Evolutionary conservation across 768 basidiomycete species (phyloP).

Genomic region (Pleurotus sapidus): DNA sequence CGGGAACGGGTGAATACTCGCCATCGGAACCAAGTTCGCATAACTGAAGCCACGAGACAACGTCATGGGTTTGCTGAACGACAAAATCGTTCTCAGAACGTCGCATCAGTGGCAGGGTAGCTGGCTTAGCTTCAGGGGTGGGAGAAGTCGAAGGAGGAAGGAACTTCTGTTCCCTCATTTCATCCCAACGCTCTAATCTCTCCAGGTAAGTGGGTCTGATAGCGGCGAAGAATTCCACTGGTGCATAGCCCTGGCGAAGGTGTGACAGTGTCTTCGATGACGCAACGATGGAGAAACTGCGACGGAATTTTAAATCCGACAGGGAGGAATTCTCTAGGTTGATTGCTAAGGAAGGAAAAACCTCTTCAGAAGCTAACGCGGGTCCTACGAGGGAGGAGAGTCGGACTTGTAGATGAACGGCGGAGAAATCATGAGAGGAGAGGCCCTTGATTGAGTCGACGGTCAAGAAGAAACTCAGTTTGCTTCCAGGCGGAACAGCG

Average conservation of each 20-base stretch:
- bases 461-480: constrained; percentile 80
- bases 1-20: constrained; percentile 78
- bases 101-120: constrained; percentile 70
- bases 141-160: constrained; percentile 35
- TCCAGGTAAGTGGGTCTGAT: constrained; percentile 82
- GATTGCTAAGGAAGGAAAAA: constrained; percentile 71
- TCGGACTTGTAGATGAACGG: constrained; percentile 84
- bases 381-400: constrained; percentile 84
- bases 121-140: constrained; percentile 36
- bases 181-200: constrained; percentile 91
- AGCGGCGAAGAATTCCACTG: constrained; percentile 88
- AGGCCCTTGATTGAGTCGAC: constrained; percentile 89
- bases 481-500: constrained; percentile 68
- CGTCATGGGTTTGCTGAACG: constrained; percentile 83
- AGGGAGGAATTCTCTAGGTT: constrained; percentile 71
- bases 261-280: constrained; percentile 71
- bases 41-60: constrained; percentile 85
- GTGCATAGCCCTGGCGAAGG: constrained; percentile 74
- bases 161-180: constrained; percentile 76
- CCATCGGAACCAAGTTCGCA: constrained; percentile 86
- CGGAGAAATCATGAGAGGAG: constrained; percentile 85
- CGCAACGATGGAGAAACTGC: constrained; percentile 76
- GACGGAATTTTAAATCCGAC: constrained; percentile 81
- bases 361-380: constrained; percentile 68
- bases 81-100: constrained; percentile 93